Conservation (phyloP, 805 yeast genomes). For the Tetrapisispora arboricola region DNA sequence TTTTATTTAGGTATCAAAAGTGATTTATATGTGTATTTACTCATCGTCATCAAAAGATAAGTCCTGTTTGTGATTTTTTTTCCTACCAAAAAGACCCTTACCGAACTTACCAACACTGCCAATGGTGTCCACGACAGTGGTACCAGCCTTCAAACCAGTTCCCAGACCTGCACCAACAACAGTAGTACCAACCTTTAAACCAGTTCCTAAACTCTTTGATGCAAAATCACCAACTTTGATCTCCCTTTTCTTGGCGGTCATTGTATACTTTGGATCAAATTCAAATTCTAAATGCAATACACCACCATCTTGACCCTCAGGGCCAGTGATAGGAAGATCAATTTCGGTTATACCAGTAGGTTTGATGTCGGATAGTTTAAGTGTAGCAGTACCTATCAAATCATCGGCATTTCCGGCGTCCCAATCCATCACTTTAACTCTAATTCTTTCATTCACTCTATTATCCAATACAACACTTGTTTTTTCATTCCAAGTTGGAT, state of each 20-base stretch:
- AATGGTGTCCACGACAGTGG: constrained; percentile 31
- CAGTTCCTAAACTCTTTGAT: constrained; percentile 38
- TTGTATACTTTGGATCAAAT: constrained; percentile 64
- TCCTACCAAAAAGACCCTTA: constrained; percentile 11
- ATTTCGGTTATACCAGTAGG: constrained; percentile 35
- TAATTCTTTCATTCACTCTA: constrained; percentile 49
- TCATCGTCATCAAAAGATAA: neutral
- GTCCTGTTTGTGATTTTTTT: constrained; percentile 4
- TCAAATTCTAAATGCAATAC: constrained; percentile 44
- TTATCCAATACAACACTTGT: constrained; percentile 47
- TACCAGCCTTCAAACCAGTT: constrained; percentile 29
- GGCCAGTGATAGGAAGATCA: constrained; percentile 36
- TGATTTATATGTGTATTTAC: neutral
- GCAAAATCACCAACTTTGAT: constrained; percentile 40
- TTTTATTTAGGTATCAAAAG: no score
- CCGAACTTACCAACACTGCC: constrained; percentile 30
- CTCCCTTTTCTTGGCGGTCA: constrained; percentile 32
- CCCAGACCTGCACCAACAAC: constrained; percentile 38
- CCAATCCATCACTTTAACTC: constrained; percentile 70
- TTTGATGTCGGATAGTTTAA: constrained; percentile 51
- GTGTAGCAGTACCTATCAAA: constrained; percentile 52
- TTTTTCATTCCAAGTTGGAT: constrained; percentile 83
- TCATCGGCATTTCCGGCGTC: constrained; percentile 89
- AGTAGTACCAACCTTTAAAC: constrained; percentile 34
- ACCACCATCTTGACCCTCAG: constrained; percentile 44